Evolutionary conservation across 768 basidiomycete genomes (phyloP).

Genomic region (Boletus coccyginus): DNA sequence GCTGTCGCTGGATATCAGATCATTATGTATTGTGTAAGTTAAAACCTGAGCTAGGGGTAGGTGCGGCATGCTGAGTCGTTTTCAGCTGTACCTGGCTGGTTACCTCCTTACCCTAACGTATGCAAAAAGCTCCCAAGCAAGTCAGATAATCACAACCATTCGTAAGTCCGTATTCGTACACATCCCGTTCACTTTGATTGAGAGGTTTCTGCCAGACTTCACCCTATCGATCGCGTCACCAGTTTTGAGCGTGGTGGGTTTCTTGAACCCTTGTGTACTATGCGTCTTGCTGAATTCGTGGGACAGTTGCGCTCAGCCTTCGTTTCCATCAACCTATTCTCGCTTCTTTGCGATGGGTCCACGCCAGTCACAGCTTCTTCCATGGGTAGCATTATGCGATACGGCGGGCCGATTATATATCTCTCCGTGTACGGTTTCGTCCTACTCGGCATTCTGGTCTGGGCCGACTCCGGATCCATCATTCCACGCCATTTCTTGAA

Average conservation of each 20-base stretch:
- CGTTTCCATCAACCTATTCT: slow-evolving; percentile 77
- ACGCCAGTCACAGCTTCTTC: slow-evolving; percentile 44
- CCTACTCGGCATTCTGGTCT: slow-evolving; percentile 63
- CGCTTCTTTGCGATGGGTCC: slow-evolving; percentile 62
- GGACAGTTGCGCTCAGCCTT: slow-evolving; percentile 61
- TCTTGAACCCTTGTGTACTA: neutral
- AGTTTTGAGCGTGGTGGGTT: slow-evolving; percentile 63
- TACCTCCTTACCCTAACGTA: slow-evolving; percentile 76
- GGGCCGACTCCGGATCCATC: slow-evolving; percentile 67
- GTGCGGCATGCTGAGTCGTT: neutral
- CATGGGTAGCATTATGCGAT: slow-evolving; percentile 54
- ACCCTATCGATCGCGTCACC: slow-evolving; percentile 66
- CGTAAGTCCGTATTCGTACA: slow-evolving; percentile 33
- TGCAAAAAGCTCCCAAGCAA: slow-evolving; percentile 56
- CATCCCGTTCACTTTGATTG: neutral
- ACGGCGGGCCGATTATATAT: slow-evolving; percentile 74
- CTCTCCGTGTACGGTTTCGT: slow-evolving; percentile 58
- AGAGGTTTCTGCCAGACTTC: slow-evolving; percentile 43
- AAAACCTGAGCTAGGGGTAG: neutral
- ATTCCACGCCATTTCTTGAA: slow-evolving; percentile 38
- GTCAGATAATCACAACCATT: slow-evolving; percentile 54
- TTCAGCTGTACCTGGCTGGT: slow-evolving; percentile 58
- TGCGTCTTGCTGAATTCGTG: neutral
- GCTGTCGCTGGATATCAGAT: slow-evolving; percentile 70
- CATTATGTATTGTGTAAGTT: slow-evolving; percentile 65